Percentiles rank a stretch among this genome's conserved stretches.
Conservation (phyloP, 805 yeast species). For the Zygosaccharomyces rouxii region DNA sequence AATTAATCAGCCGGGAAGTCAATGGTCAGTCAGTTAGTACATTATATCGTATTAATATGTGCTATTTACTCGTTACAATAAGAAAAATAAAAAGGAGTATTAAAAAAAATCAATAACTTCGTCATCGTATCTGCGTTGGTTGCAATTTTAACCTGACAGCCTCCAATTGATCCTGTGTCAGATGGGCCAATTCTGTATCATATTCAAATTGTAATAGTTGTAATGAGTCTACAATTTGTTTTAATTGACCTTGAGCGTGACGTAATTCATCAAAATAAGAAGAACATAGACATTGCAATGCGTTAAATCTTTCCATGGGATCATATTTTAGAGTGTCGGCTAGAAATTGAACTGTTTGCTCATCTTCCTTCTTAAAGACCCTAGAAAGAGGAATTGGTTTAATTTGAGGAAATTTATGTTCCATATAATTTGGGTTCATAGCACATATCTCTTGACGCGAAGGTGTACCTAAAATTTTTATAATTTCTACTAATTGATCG, state of each 20-base stretch:
- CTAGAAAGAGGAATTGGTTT: slow-evolving; percentile 70
- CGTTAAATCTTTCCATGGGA: slow-evolving; percentile 59
- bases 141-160: slow-evolving; percentile 25
- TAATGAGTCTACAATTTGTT: slow-evolving; percentile 21
- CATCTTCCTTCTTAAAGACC: slow-evolving; percentile 53
- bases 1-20: not conserved
- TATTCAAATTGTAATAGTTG: slow-evolving; percentile 28
- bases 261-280: slow-evolving; percentile 33
- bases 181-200: slow-evolving; percentile 27
- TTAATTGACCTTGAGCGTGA: slow-evolving; percentile 17
- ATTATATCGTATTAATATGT: not conserved
- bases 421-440: slow-evolving; percentile 97
- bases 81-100: not conserved
- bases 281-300: slow-evolving; percentile 38
- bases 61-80: not conserved
- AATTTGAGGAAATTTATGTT: slow-evolving; percentile 88
- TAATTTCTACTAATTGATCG: slow-evolving; percentile 94
- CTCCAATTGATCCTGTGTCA: slow-evolving; percentile 26
- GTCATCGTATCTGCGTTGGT: slow-evolving; percentile 16
- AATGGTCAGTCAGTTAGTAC: not conserved
- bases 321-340: slow-evolving; percentile 59
- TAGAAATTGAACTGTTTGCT: slow-evolving; percentile 50
- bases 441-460: slow-evolving; percentile 83
- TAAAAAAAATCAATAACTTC: not conserved
- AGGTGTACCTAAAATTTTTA: slow-evolving; percentile 94